Evolutionary conservation across 495 filamentous ascomycete genomes (phyloP).

Genomic region (Sphaerosporella brunnea): DNA sequence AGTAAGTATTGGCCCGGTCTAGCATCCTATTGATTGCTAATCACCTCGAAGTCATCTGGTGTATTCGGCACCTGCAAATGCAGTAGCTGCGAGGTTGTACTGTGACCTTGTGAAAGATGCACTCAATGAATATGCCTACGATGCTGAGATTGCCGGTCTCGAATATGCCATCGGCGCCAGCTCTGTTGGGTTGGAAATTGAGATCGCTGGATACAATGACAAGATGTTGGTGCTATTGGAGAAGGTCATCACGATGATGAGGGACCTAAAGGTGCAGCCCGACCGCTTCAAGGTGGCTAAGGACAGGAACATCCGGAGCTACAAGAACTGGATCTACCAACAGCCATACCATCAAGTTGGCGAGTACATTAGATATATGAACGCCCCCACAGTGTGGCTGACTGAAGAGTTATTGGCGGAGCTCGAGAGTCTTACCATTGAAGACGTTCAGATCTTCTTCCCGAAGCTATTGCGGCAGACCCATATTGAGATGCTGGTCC

Average conservation of each 20-base stretch:
- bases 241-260: slow-evolving; percentile 75
- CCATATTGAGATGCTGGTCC: slow-evolving; percentile 72
- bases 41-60: slow-evolving; percentile 37
- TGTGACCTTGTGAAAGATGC: slow-evolving; percentile 78
- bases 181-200: slow-evolving; percentile 55
- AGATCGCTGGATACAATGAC: slow-evolving; percentile 83
- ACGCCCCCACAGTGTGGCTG: slow-evolving; percentile 54
- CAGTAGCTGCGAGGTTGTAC: slow-evolving; percentile 63
- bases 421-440: slow-evolving; percentile 50
- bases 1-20: slow-evolving; percentile 23
- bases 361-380: slow-evolving; percentile 68
- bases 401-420: slow-evolving; percentile 69
- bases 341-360: slow-evolving; percentile 81
- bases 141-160: slow-evolving; percentile 82
- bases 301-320: slow-evolving; percentile 56
- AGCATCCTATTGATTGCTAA: too few species aligned
- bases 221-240: slow-evolving; percentile 84
- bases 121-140: slow-evolving; percentile 86
- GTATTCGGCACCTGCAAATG: slow-evolving; percentile 55
- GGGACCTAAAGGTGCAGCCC: slow-evolving; percentile 59
- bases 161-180: slow-evolving; percentile 61
- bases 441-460: slow-evolving; percentile 60
- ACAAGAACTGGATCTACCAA: slow-evolving; percentile 71
- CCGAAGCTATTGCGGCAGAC: slow-evolving; percentile 65
- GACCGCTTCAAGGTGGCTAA: slow-evolving; percentile 86